These are phyloP conservation scores for Suhomyces chickasaworum DNA, from an alignment of 1,139 yeast species.

Conservation along the genomic window DNA sequence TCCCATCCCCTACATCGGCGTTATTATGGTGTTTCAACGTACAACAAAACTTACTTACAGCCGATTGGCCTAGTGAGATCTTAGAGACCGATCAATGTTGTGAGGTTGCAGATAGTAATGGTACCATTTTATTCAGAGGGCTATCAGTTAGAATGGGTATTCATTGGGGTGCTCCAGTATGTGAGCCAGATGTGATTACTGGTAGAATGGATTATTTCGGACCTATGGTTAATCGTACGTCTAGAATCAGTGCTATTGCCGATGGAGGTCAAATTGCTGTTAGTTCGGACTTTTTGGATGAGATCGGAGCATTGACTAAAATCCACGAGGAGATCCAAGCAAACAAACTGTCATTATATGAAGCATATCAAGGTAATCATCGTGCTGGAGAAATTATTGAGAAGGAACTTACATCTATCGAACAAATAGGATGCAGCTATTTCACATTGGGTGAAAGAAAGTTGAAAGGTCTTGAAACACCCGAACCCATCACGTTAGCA, in stretches of 20 bases:
- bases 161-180: constrained; percentile 97
- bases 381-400: constrained; percentile 66
- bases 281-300: constrained; percentile 78
- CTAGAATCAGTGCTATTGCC: constrained; percentile 91
- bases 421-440: constrained; percentile 69
- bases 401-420: constrained; percentile 64
- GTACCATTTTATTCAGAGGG: constrained; percentile 74
- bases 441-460: constrained; percentile 82
- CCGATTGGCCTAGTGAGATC: constrained; percentile 97
- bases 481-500: constrained; percentile 79
- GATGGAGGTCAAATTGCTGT: constrained; percentile 97
- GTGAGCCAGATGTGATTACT: constrained; percentile 92
- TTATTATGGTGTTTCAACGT: constrained; percentile 93
- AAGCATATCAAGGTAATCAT: constrained; percentile 65
- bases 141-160: constrained; percentile 96
- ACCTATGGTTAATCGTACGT: constrained; percentile 95
- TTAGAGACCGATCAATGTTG: constrained; percentile 84
- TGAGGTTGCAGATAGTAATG: constrained; percentile 70
- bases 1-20: constrained; percentile 90
- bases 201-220: constrained; percentile 98
- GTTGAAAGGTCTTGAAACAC: constrained; percentile 91
- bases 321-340: constrained; percentile 52
- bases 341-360: constrained; percentile 42
- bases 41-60: constrained; percentile 76
- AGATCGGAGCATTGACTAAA: constrained; percentile 59